A percentile compares a stretch with the other conserved stretches of the same genome.
phyloP scores from a whole-genome alignment of 169 alveolate genomes.

The Neospora caninum region DNA sequence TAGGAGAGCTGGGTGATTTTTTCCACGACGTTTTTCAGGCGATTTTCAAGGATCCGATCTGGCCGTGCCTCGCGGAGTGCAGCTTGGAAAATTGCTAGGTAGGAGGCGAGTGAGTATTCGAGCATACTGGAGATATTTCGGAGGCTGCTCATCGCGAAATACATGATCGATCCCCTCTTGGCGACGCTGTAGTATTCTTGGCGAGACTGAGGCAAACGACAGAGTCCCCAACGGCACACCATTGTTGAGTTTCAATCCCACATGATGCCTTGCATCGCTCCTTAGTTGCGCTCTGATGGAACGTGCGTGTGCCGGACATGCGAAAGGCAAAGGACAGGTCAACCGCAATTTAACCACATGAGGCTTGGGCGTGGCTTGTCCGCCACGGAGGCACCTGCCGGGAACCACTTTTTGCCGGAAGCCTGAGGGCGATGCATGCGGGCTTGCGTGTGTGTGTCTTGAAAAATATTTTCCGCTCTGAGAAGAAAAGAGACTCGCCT shows the following conservation, averaged over 20 bases:
- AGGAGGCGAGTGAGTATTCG: constrained; percentile 92
- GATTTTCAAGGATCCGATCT: constrained; percentile 88
- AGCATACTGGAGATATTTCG: constrained; percentile 92
- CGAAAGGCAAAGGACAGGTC: too few species aligned
- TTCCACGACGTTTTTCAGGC: constrained; percentile 90
- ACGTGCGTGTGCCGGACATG: too few species aligned
- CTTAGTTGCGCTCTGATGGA: too few species aligned
- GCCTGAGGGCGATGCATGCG: too few species aligned
- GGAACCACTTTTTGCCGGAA: too few species aligned
- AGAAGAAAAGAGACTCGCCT: constrained; percentile 72
- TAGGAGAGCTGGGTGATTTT: constrained; percentile 91
- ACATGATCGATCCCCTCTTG: constrained; percentile 78
- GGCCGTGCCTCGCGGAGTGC: constrained; percentile 91
- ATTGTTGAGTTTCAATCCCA: too few species aligned
- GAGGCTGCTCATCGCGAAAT: constrained; percentile 93
- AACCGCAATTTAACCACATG: too few species aligned
- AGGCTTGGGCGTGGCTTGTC: too few species aligned
- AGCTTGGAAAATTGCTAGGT: constrained; percentile 87
- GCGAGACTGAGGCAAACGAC: constrained; percentile 52
- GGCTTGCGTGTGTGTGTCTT: too few species aligned
- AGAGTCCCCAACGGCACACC: not conserved
- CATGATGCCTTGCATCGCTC: too few species aligned
- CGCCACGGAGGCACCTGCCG: too few species aligned
- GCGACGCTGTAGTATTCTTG: constrained; percentile 72
- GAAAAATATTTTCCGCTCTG: too few species aligned